These are phyloP conservation scores for Apiospora malaysiana DNA, from an alignment of 2,329 filamentous ascomycete genomes.

Conservation along the genomic window DNA sequence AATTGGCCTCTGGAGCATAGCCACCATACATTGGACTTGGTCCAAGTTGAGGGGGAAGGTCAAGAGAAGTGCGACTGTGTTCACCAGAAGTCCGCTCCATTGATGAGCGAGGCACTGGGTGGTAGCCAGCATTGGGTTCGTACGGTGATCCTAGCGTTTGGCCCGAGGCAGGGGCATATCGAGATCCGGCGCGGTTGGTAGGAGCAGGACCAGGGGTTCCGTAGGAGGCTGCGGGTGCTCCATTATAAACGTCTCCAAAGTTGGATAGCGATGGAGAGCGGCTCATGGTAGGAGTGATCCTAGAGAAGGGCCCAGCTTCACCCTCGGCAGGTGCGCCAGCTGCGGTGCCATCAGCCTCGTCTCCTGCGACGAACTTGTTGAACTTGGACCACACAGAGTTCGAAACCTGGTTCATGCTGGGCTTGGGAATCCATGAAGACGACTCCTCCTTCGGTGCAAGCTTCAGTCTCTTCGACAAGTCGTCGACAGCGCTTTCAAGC, in stretches of 20 bases:
- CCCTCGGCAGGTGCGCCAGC: constrained; percentile 61
- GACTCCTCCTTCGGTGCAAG: constrained; percentile 83
- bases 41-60: constrained; percentile 49
- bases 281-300: constrained; percentile 78
- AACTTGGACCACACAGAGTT: constrained; percentile 90
- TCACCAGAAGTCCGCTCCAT: constrained; percentile 54
- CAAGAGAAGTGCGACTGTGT: constrained; percentile 46
- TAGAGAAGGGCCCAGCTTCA: constrained; percentile 78
- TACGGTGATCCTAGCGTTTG: constrained; percentile 42
- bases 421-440: constrained; percentile 90
- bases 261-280: constrained; percentile 72
- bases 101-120: constrained; percentile 46
- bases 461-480: constrained; percentile 81
- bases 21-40: constrained; percentile 41
- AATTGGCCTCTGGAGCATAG: constrained; percentile 41
- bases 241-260: constrained; percentile 70
- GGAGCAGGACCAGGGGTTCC: constrained; percentile 35
- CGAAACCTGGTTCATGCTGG: constrained; percentile 94
- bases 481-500: constrained; percentile 79
- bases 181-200: constrained; percentile 54
- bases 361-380: constrained; percentile 94
- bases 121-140: constrained; percentile 40
- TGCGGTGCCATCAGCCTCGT: constrained; percentile 74
- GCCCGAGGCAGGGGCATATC: constrained; percentile 52
- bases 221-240: constrained; percentile 32